phyloP scores from a whole-genome alignment of 768 basidiomycete genomes.

The Trametes cinnabarina region DNA sequence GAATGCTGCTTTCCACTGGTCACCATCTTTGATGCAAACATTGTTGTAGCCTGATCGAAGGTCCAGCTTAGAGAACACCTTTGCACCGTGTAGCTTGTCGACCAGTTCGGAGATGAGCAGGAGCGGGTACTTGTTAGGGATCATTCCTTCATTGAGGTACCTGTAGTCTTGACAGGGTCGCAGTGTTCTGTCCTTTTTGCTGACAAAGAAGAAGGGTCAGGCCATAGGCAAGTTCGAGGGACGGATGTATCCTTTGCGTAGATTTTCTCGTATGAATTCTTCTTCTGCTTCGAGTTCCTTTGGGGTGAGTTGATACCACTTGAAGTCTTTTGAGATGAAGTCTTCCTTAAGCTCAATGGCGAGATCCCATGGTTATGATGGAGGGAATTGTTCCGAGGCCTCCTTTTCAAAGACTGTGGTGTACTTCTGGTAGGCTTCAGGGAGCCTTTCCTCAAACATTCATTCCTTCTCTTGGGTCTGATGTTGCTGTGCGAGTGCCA shows the following conservation, averaged over 20 bases:
- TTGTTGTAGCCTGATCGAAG: slow-evolving; percentile 35
- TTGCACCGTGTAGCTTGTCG: slow-evolving; percentile 23
- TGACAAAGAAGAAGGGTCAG: slow-evolving; percentile 30
- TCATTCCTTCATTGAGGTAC: slow-evolving; percentile 32
- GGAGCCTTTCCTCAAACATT: too few species aligned
- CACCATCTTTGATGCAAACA: slow-evolving; percentile 13
- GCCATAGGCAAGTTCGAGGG: slow-evolving; percentile 19
- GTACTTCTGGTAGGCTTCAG: too few species aligned
- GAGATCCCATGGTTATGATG: not conserved
- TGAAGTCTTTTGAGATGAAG: not conserved
- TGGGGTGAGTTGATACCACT: too few species aligned
- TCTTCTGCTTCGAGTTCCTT: slow-evolving; percentile 10
- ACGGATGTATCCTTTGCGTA: slow-evolving; percentile 18
- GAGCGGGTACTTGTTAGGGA: slow-evolving; percentile 33
- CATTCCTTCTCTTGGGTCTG: too few species aligned
- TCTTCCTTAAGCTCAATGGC: not conserved
- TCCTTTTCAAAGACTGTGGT: not conserved
- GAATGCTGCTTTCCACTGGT: slow-evolving; percentile 35
- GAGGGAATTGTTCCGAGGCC: not conserved
- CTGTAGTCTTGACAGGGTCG: slow-evolving; percentile 28
- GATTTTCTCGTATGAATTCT: slow-evolving; percentile 22
- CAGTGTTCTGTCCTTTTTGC: slow-evolving; percentile 28
- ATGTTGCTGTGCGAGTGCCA: too few species aligned
- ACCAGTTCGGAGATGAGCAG: slow-evolving; percentile 31
- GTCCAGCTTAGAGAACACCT: slow-evolving; percentile 31